Base-by-base conservation (phyloP, 495 filamentous ascomycete genomes). In the Paragyromitra xinjiangensis region DNA sequence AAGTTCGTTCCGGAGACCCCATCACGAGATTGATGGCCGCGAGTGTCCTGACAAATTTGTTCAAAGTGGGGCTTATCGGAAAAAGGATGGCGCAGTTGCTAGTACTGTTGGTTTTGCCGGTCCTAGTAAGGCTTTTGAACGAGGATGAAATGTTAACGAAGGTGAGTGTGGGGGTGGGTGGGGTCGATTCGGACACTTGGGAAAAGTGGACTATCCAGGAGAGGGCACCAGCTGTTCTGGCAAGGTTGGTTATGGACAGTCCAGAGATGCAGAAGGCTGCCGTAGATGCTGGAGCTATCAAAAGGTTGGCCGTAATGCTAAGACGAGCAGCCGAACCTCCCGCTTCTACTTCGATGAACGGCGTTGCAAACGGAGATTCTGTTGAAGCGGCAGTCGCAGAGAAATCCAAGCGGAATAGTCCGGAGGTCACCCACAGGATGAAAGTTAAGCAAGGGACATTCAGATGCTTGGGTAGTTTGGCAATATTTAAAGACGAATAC, bases 401-500 rank as follows among this genome's bases (percentile, higher is more conserved):
- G 68, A 73, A 22, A 73, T 62, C 53, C 6, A 69, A 66, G 40
- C 61, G 53, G 40, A 80, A 70, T 63, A 77, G 39, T 24, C 73
- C 78, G 14, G 79, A 81, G 61, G 69, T 81, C 22, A 86, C 88
- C 6, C 94, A 98, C 83, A 88, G 90, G 26, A 90, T 94, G 85
- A 91, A 88, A 80, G 89, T 93, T 71, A 88, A 95, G 61, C 92
- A 94, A 82, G 90, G 89, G 62, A 89, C 91, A n/a, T 84, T 99
- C 29, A 90, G 89, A 71, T 93, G 93, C 11, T 84, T 98, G 62
- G 92, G 92, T 55, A 90, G 92, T 5, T 82, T 99, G 71, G 90
- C 92, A 16, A 87, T 92, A 5, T 91, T 91, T 80, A 94, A 93
- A 64, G 94, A 98, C 70, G 89, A 92, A 45, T 94, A 94, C 78